Evolutionary conservation across 768 basidiomycete species (phyloP), one percentile per base, ranked within the genome.

Genomic region (Kwoniella heveanensis): DNA sequence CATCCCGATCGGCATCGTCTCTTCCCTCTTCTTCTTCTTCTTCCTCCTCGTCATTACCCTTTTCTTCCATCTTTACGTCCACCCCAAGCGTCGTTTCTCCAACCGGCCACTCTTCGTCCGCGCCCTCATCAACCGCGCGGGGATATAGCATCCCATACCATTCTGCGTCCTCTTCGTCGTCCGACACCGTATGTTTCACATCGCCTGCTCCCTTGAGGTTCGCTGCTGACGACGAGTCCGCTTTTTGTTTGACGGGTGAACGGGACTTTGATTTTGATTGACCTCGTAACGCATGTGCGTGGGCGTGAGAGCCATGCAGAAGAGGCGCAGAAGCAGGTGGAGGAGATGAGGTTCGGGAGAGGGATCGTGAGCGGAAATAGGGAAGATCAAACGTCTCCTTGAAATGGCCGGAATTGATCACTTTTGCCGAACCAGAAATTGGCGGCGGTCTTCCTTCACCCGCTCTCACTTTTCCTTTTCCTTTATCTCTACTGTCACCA

Each of bases 1-100:
- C 84, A 48, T 80, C 77, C 30, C 80, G 83, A 60, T 80, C 77
- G 54, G 77, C 62, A 62, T 74, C 51, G 1, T 52, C 57, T 27
- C 26, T 27, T 30, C 57, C 52, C n/a, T 79, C 77, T 13, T 29
- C 51, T 26, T 59, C 62, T 13, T 79, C 77, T n/a, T n/a, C n/a
- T n/a, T n/a, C n/a, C n/a, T n/a, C n/a, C n/a, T n/a, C n/a, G n/a
- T n/a, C n/a, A n/a, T n/a, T n/a, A n/a, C n/a, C n/a, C n/a, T n/a
- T n/a, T n/a, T n/a, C n/a, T n/a, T n/a, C n/a, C n/a, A n/a, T n/a
- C n/a, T n/a, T n/a, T n/a, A n/a, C n/a, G n/a, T n/a, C n/a, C n/a
- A n/a, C n/a, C n/a, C n/a, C n/a, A n/a, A n/a, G n/a, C n/a, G n/a
- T n/a, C n/a, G n/a, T n/a, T n/a, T n/a, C n/a, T n/a, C n/a, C n/a